Percentiles rank a stretch among this genome's conserved stretches.
Evolutionary conservation across 495 filamentous ascomycete genomes (phyloP).

Genomic region (Cryomyces minteri): DNA sequence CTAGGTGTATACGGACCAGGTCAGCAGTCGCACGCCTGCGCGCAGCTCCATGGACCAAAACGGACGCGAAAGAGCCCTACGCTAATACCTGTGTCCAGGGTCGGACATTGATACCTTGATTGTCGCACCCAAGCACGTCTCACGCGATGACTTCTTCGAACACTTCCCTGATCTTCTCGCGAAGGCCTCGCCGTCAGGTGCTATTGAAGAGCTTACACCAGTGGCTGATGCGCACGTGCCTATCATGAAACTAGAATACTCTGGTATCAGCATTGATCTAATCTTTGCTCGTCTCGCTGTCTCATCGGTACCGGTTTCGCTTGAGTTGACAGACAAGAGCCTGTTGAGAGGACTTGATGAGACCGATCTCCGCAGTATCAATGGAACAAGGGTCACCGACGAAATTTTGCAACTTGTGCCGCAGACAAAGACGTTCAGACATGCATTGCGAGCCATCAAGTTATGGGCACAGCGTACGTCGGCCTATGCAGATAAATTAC

Average conservation of each 20-base stretch:
- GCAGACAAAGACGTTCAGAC: constrained; percentile 70
- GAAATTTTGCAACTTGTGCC: constrained; percentile 81
- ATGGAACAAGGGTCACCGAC: constrained; percentile 83
- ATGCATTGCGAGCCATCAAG: constrained; percentile 80
- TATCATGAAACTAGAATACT: constrained; percentile 87
- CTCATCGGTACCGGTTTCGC: constrained; percentile 48
- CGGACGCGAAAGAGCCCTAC: background rate
- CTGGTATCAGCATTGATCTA: constrained; percentile 82
- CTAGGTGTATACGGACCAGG: constrained; percentile 85
- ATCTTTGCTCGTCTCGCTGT: constrained; percentile 69
- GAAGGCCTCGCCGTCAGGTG: constrained; percentile 50
- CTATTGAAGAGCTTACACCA: constrained; percentile 68
- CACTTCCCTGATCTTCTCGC: constrained; percentile 62
- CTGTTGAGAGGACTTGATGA: constrained; percentile 76
- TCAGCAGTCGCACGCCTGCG: constrained; percentile 14
- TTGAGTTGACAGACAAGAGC: constrained; percentile 63
- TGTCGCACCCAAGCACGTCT: constrained; percentile 72
- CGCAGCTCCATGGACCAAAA: background rate
- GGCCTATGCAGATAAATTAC: background rate
- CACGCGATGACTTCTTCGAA: constrained; percentile 76
- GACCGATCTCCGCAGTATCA: constrained; percentile 68
- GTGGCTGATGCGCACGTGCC: constrained; percentile 85
- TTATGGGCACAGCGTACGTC: constrained; percentile 75
- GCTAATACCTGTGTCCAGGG: constrained; percentile 22
- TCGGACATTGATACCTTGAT: constrained; percentile 97